Evolutionary conservation across 1,139 yeast species (phyloP).

Genomic region (Protomyces macrosporus): DNA sequence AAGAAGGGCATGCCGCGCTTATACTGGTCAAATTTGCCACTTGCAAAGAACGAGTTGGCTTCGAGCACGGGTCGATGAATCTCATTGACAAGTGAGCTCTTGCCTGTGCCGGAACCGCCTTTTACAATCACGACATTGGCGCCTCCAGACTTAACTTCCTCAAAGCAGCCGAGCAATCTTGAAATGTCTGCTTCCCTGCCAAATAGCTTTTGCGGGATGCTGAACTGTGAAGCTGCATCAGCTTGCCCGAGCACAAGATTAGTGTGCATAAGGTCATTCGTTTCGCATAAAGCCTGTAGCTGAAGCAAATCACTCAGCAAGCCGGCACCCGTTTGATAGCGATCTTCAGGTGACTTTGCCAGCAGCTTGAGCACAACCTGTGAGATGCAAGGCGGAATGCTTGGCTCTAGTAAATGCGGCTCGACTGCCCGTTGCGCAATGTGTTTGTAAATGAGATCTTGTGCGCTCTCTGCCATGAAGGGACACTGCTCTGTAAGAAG

Average conservation of each 20-base stretch:
- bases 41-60: conserved; percentile 13
- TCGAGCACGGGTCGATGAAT: conserved; percentile 17
- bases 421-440: conserved; percentile 12
- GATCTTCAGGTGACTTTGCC: conserved; percentile 23
- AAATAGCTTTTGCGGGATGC: conserved; percentile 11
- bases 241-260: conserved; percentile 9
- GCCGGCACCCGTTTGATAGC: conserved; percentile 20
- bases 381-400: conserved; percentile 6
- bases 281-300: not conserved
- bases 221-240: conserved; percentile 20
- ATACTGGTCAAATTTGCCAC: conserved; percentile 25
- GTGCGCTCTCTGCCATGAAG: conserved; percentile 12
- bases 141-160: conserved; percentile 13
- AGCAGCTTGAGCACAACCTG: conserved; percentile 11
- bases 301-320: conserved; percentile 6
- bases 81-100: conserved; percentile 22
- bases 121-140: conserved; percentile 15
- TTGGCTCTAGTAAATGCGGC: not conserved
- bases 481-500: conserved; percentile 21
- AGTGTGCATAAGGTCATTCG: not conserved
- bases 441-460: conserved; percentile 19
- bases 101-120: conserved; percentile 24
- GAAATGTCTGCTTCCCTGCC: conserved; percentile 18
- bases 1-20: conserved; percentile 23
- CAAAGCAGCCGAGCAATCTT: conserved; percentile 3